Base-by-base conservation (phyloP, 495 filamentous ascomycete genomes). In the Penicillium herquei region DNA sequence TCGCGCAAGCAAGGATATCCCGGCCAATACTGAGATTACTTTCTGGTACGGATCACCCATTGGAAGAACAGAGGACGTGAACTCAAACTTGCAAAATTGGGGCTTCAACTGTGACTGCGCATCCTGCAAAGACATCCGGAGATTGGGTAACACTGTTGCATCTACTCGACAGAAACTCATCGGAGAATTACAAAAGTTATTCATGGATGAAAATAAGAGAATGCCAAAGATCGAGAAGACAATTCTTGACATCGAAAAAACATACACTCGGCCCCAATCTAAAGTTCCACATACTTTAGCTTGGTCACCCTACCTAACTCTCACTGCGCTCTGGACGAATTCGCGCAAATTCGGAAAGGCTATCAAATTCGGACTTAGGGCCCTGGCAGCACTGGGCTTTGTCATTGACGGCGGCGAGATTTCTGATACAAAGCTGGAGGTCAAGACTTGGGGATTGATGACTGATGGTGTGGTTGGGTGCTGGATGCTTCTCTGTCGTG, bases 101-200 rank as follows among this genome's bases (percentile, higher is more conserved):
- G 78, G 73, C 0, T 83, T 84, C 56, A 52, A 68, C 37, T 84
- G 80, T 57, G 52, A 51, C 11, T 84, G 81, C 50, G 17, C 42
- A 12, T 54, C 81, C 13, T 84, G 81, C 49, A 33, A 59, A 0
- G 59, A 68, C 8, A 62, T 70, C 43, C 54, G 57, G 31, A 18
- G 13, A 12, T 56, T 35, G 21, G 16, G 11, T 10, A 51, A 51
- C 1, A 49, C 7, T 10, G 45, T 45, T 26, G 16, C 58, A 9
- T 30, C 30, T 14, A 67, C 57, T 12, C 33, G 70, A 40, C 49
- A 40, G 2, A 42, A 30, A 9, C 21, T n/a, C n/a, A n/a, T n/a
- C n/a, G n/a, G n/a, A n/a, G n/a, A n/a, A n/a, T n/a, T n/a, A n/a
- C n/a, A n/a, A n/a, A n/a, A n/a, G n/a, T n/a, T n/a, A n/a, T n/a